Base-by-base conservation (phyloP, 108 stramenopile species). In the Pseudonitzschia multiseries region DNA sequence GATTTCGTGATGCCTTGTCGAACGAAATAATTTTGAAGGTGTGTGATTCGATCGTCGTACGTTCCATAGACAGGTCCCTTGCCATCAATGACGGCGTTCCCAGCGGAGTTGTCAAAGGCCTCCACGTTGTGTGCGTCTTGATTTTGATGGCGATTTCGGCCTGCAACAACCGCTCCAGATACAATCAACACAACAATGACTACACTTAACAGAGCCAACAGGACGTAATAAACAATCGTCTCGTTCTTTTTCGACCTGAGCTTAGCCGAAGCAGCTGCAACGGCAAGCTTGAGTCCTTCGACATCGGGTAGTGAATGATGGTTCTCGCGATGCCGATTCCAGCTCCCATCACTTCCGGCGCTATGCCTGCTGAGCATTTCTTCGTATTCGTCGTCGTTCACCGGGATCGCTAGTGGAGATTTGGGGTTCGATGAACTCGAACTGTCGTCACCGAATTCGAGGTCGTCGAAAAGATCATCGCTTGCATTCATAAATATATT, bases 271-370 rank as follows among this genome's bases (percentile, higher is more conserved):
- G 61, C 61, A 17, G 61, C 61, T 31, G 36, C 33, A 40, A 62
- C 61, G 6, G 61, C 3, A 21, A 62, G 14, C 36, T 62, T 62
- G 61, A 62, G 61, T 33, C 31, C 61, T 40, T 62, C 61, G 32
- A 3, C 61, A n/a, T 62, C 61, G 61, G 61, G 61, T 29, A 62
- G 33, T 10, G 61, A 62, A 33, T 62, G 33, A 13, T 62, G 32
- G 15, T 20, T 33, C 24, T 40, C 36, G 32, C n/a, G n/a, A n/a
- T n/a, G 61, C 26, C 61, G 61, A n/a, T 17, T 54, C 53, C 24
- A 8, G 53, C 36, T 36, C 4, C 6, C 2, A 6, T 36, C 6
- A 36, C 36, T 24, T 9, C 4, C 2, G 26, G 24, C 22, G 54
- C 20, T 22, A 10, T 2, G 2, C 24, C 22, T 56, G n/a, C 54